phyloP scores from a whole-genome alignment of 345 rosid genomes.

The Punica granatum region DNA sequence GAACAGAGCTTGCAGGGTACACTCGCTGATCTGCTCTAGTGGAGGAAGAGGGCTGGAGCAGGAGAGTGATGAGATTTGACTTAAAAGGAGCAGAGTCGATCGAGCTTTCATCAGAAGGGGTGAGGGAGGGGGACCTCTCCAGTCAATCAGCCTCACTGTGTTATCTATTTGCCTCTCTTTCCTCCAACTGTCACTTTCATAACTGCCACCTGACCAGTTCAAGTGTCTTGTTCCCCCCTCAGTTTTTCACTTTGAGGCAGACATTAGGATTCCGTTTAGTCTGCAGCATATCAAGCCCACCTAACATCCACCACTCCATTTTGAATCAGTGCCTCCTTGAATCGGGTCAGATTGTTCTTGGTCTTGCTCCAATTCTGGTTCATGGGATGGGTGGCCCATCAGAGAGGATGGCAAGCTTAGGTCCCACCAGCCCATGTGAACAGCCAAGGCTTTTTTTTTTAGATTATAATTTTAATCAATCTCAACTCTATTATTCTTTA shows the following conservation, averaged over 20 bases:
- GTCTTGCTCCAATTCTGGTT: neutral
- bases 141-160: neutral
- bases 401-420: neutral
- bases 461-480: no score
- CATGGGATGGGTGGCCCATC: neutral
- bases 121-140: neutral
- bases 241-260: neutral
- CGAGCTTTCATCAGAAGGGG: conserved; percentile 6
- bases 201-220: conserved; percentile 22
- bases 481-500: no score
- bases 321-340: neutral
- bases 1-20: neutral
- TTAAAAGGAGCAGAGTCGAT: neutral
- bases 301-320: neutral
- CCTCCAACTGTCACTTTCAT: conserved; percentile 29
- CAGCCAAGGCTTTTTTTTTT: no score
- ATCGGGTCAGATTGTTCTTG: neutral
- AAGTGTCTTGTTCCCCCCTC: neutral
- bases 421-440: neutral
- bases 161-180: conserved; percentile 3
- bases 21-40: neutral
- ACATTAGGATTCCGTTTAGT: neutral
- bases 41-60: neutral
- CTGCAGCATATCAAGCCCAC: neutral
- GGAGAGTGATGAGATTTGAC: neutral